A percentile compares a stretch with the other conserved stretches of the same genome.
Conservation (phyloP, 208 protist genomes). For the Angomonas deanei region DNA sequence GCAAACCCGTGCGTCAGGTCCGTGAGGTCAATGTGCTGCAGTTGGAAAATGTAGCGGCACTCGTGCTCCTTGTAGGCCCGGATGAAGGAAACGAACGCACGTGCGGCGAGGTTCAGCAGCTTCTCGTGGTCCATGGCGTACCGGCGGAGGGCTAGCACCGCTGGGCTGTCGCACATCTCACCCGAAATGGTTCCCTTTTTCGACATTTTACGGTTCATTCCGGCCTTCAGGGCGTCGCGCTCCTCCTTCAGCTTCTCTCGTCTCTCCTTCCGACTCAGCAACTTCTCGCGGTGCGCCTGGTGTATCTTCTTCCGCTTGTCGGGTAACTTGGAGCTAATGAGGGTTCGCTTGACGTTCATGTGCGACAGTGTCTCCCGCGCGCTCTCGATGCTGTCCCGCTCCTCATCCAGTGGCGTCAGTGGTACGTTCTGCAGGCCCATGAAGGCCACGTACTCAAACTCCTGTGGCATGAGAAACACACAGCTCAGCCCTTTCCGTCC, state of each 20-base stretch:
- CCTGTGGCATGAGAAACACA: conserved; percentile 91
- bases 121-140: conserved; percentile 49
- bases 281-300: conserved; percentile 64
- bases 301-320: conserved; percentile 69
- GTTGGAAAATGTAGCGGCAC: conserved; percentile 91
- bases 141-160: conserved; percentile 56
- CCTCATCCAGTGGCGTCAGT: conserved; percentile 69
- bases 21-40: conserved; percentile 92
- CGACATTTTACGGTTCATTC: conserved; percentile 31
- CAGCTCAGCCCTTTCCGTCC: conserved; percentile 89
- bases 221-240: conserved; percentile 22
- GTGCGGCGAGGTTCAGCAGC: conserved; percentile 67
- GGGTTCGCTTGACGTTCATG: conserved; percentile 67
- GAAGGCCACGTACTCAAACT: conserved; percentile 92
- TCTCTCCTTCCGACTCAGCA: conserved; percentile 62
- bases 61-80: conserved; percentile 94
- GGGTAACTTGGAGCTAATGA: conserved; percentile 53
- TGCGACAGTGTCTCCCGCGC: conserved; percentile 41
- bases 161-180: conserved; percentile 75
- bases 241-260: conserved; percentile 60
- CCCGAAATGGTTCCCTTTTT: conserved; percentile 40
- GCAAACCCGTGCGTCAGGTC: conserved; percentile 92
- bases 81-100: conserved; percentile 91
- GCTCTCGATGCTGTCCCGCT: conserved; percentile 52
- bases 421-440: conserved; percentile 88